Conservation (phyloP, 768 basidiomycete genomes). For the Kwoniella sp. region DNA sequence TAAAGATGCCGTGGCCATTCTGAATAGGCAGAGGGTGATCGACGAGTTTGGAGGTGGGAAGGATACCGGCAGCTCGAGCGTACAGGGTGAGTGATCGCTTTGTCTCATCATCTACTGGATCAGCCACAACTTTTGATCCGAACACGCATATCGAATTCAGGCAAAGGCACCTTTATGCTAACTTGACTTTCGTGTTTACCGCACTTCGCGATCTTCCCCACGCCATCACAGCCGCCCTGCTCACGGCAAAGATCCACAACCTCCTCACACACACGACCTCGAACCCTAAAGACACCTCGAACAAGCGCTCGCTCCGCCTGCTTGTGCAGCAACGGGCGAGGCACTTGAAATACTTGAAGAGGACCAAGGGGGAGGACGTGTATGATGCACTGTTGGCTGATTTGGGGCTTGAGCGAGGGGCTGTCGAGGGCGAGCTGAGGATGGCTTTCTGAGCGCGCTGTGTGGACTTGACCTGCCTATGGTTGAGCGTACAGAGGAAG, state of each 20-base stretch:
- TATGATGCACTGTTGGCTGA: constrained; percentile 73
- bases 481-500: too few species aligned
- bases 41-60: constrained; percentile 69
- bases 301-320: constrained; percentile 71
- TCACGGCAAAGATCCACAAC: constrained; percentile 83
- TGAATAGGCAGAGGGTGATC: constrained; percentile 80
- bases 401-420: constrained; percentile 73
- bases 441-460: constrained; percentile 56
- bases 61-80: constrained; percentile 81
- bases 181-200: too few species aligned
- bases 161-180: too few species aligned
- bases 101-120: too few species aligned
- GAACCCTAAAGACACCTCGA: constrained; percentile 71
- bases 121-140: too few species aligned
- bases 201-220: background rate
- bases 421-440: constrained; percentile 87
- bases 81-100: constrained; percentile 78
- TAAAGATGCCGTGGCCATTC: constrained; percentile 79
- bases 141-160: too few species aligned
- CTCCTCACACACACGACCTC: constrained; percentile 70
- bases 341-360: constrained; percentile 71
- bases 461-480: too few species aligned
- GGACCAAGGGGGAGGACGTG: constrained; percentile 29
- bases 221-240: constrained; percentile 68
- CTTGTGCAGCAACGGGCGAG: constrained; percentile 83